Evolutionary conservation across 2,329 filamentous ascomycete species (phyloP).

Genomic region (Lasiodiplodia theobromae): DNA sequence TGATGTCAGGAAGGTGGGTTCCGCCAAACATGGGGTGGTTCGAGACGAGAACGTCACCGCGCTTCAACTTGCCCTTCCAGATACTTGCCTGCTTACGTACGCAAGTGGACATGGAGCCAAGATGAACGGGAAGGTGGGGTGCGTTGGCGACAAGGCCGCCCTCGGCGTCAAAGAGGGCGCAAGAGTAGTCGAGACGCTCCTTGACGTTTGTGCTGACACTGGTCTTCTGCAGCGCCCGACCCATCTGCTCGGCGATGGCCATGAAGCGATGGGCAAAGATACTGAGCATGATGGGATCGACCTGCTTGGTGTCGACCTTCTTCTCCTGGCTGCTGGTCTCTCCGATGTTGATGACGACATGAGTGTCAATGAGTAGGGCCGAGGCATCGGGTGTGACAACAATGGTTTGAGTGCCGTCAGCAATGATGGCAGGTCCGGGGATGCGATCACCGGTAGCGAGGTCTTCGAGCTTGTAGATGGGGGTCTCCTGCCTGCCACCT

Average conservation of each 20-base stretch:
- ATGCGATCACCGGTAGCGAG: conserved; percentile 76
- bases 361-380: conserved; percentile 81
- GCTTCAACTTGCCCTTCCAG: conserved; percentile 79
- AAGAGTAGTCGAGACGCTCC: conserved; percentile 83
- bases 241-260: conserved; percentile 88
- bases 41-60: conserved; percentile 81
- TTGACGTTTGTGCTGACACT: conserved; percentile 83
- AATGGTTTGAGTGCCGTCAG: conserved; percentile 89
- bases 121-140: conserved; percentile 80
- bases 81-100: conserved; percentile 80
- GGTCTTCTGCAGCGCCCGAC: conserved; percentile 78
- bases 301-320: conserved; percentile 60
- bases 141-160: conserved; percentile 81
- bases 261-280: conserved; percentile 86
- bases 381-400: conserved; percentile 81
- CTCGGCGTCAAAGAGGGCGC: conserved; percentile 78
- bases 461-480: conserved; percentile 82
- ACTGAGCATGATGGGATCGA: conserved; percentile 78
- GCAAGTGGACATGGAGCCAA: conserved; percentile 86
- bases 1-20: conserved; percentile 84
- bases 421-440: conserved; percentile 82
- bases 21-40: conserved; percentile 87
- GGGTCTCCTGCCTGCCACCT: conserved; percentile 76
- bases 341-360: conserved; percentile 86
- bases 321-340: conserved; percentile 60